phyloP scores from a whole-genome alignment of 2,329 filamentous ascomycete genomes.

The Ambrosiella xylebori region DNA sequence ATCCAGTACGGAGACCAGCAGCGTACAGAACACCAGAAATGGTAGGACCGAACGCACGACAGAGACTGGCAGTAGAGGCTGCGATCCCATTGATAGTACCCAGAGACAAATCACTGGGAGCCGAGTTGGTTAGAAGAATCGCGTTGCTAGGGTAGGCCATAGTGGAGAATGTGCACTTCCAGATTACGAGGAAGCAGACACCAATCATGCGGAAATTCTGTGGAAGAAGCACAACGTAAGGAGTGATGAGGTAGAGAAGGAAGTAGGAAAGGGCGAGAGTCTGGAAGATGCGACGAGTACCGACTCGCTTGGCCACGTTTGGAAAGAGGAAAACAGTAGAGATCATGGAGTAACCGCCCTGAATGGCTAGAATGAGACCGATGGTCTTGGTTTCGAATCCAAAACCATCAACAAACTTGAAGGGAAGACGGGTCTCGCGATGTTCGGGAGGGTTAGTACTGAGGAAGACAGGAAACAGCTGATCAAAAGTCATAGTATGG shows the following conservation, averaged over 20 bases:
- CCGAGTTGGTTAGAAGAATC: constrained; percentile 77
- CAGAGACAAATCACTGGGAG: constrained; percentile 66
- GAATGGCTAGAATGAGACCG: constrained; percentile 72
- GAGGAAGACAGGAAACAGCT: constrained; percentile 81
- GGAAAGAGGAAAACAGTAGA: constrained; percentile 76
- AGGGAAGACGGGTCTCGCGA: constrained; percentile 47
- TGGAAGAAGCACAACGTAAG: constrained; percentile 77
- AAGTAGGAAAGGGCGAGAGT: constrained; percentile 72
- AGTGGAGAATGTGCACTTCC: constrained; percentile 86
- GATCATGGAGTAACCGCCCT: constrained; percentile 78
- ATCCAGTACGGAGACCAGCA: constrained; percentile 59
- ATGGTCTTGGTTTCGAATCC: constrained; percentile 68
- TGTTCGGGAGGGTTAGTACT: constrained; percentile 41
- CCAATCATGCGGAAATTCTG: constrained; percentile 51
- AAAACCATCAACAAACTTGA: constrained; percentile 80
- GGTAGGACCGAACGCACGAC: constrained; percentile 74
- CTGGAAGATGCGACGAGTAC: constrained; percentile 66
- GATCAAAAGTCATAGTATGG: constrained; percentile 93
- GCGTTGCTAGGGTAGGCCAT: constrained; percentile 82
- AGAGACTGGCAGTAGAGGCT: constrained; percentile 77
- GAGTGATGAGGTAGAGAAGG: constrained; percentile 68
- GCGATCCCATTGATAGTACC: constrained; percentile 88
- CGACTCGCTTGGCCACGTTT: constrained; percentile 54
- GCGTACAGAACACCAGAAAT: constrained; percentile 75
- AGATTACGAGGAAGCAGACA: constrained; percentile 61